Evolutionary conservation across 1,284 basidiomycete species (phyloP).

Genomic region (Apiotrichum gracile): DNA sequence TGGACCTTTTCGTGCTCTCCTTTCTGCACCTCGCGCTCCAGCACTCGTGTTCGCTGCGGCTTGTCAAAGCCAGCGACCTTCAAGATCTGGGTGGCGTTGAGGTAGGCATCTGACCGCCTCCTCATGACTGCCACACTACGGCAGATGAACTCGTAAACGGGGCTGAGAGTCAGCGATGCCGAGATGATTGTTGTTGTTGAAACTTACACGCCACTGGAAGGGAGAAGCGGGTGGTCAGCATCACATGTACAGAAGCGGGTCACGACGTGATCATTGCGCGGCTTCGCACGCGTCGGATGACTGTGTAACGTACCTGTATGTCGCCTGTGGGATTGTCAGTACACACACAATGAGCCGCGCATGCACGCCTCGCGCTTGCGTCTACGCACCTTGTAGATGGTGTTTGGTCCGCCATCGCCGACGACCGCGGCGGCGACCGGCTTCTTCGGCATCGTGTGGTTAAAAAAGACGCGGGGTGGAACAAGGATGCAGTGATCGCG

Average conservation of each 20-base stretch:
- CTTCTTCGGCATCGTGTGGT: conserved; percentile 26
- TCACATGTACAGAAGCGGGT: too few relatives aligned
- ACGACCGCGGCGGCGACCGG: conserved; percentile 14
- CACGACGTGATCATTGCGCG: too few relatives aligned
- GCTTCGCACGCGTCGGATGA: too few relatives aligned
- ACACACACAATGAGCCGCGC: not conserved
- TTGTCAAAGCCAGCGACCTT: conserved; percentile 99
- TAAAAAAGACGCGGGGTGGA: not conserved
- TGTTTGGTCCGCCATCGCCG: conserved; percentile 30
- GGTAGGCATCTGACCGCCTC: conserved; percentile 87
- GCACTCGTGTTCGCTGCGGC: conserved; percentile 91
- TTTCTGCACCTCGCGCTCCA: conserved; percentile 97
- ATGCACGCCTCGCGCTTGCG: not conserved
- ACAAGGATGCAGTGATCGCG: not conserved
- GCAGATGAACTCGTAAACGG: conserved; percentile 62
- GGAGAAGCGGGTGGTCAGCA: conserved; percentile 8
- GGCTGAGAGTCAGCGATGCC: conserved; percentile 23
- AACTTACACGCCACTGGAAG: conserved; percentile 46
- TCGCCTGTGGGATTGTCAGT: conserved; percentile 22
- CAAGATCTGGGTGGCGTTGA: conserved; percentile 98
- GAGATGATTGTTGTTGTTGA: not conserved
- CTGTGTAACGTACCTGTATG: conserved; percentile 22
- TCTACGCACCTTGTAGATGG: conserved; percentile 30
- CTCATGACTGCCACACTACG: conserved; percentile 97
- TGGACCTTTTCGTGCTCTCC: conserved; percentile 99